These are phyloP conservation scores for Trichoderma cornu-damae DNA, from an alignment of 2,329 filamentous ascomycete genomes.

Conservation along the genomic window DNA sequence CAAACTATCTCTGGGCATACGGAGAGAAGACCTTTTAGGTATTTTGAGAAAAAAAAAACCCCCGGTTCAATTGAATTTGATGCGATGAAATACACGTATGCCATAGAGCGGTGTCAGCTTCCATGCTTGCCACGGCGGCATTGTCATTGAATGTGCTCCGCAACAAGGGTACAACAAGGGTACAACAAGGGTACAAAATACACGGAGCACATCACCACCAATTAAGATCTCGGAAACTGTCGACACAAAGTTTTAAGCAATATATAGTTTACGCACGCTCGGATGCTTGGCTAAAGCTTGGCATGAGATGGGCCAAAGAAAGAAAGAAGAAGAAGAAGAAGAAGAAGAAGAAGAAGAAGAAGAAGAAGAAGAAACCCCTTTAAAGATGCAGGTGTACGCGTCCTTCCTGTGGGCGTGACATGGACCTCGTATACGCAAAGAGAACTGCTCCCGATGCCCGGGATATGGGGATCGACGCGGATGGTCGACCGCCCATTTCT, in stretches of 20 bases:
- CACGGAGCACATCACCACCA: too few relatives aligned
- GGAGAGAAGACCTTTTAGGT: background rate
- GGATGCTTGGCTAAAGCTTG: too few relatives aligned
- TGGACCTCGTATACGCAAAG: constrained; percentile 3
- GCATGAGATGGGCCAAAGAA: too few relatives aligned
- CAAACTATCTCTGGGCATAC: background rate
- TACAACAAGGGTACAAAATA: too few relatives aligned
- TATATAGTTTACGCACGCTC: too few relatives aligned
- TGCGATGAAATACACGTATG: background rate
- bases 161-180: too few relatives aligned
- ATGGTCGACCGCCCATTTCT: background rate
- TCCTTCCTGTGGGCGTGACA: background rate
- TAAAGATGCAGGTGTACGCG: background rate
- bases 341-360: too few relatives aligned
- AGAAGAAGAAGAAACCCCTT: too few relatives aligned
- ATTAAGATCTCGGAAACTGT: too few relatives aligned
- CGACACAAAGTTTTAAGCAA: too few relatives aligned
- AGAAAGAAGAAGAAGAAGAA: too few relatives aligned
- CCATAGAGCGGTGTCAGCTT: background rate
- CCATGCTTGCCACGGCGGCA: background rate
- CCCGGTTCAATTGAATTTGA: background rate
- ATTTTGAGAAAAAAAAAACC: background rate
- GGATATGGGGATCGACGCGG: too few relatives aligned
- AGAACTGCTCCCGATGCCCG: constrained; percentile 5
- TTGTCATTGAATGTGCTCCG: background rate